Evolutionary conservation across 495 filamentous ascomycete species (phyloP).

Genomic region (Penicillium goetzii): DNA sequence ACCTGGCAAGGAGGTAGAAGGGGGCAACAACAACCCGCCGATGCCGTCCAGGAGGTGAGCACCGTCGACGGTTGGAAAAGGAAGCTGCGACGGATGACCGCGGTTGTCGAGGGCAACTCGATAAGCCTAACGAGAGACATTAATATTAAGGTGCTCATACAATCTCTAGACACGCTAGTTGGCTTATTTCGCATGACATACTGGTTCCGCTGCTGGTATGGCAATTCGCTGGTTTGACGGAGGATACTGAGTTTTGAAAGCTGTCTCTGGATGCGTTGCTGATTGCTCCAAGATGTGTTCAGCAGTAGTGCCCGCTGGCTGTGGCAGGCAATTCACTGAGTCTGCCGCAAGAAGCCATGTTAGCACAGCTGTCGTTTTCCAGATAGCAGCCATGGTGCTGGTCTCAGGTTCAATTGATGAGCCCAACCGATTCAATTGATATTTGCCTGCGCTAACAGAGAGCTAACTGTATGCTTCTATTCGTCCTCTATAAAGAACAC

Average conservation of each 20-base stretch:
- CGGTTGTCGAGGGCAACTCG: slow-evolving; percentile 45
- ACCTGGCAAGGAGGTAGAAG: neutral
- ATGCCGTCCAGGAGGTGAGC: slow-evolving; percentile 31
- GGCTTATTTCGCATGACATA: slow-evolving; percentile 26
- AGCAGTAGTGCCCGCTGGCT: slow-evolving; percentile 16
- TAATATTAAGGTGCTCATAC: neutral
- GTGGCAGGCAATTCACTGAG: slow-evolving; percentile 32
- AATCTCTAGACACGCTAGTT: neutral
- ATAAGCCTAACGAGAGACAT: slow-evolving; percentile 34
- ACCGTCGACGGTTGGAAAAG: slow-evolving; percentile 38
- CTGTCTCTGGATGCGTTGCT: slow-evolving; percentile 21
- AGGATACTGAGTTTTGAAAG: slow-evolving; percentile 45
- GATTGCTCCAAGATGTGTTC: slow-evolving; percentile 24
- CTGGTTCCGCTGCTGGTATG: slow-evolving; percentile 34
- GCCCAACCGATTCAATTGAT: slow-evolving; percentile 1
- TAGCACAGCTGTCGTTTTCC: slow-evolving; percentile 37
- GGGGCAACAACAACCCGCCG: slow-evolving; percentile 24
- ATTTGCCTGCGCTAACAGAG: neutral
- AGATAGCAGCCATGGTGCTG: slow-evolving; percentile 16
- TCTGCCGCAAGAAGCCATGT: slow-evolving; percentile 43
- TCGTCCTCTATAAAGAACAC: slow-evolving; percentile 12
- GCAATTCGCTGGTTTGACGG: slow-evolving; percentile 35
- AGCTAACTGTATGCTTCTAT: slow-evolving; percentile 17
- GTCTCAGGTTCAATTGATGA: slow-evolving; percentile 15
- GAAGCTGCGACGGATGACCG: slow-evolving; percentile 44